Percentiles rank a stretch among this genome's conserved stretches.
Evolutionary conservation across 108 stramenopile genomes (phyloP).

Genomic region (Schizochytrium sp.): DNA sequence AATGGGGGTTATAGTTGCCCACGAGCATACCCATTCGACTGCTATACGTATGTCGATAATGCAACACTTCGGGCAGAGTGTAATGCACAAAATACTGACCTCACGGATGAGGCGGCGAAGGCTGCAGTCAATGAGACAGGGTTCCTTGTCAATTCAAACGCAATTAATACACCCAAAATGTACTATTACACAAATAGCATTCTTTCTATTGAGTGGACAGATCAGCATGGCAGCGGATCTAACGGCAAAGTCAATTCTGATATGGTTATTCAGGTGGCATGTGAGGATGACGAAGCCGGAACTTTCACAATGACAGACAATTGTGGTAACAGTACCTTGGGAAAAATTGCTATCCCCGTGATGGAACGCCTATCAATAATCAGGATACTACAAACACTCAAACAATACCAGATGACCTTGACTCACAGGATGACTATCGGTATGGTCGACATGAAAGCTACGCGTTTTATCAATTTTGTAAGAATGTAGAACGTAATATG

Average conservation of each 20-base stretch:
- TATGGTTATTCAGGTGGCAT: slow-evolving; percentile 70
- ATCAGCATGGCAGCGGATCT: slow-evolving; percentile 72
- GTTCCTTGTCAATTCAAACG: neutral
- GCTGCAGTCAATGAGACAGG: neutral
- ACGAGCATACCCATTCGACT: slow-evolving; percentile 58
- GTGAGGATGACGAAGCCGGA: slow-evolving; percentile 64
- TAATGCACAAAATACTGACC: slow-evolving; percentile 43
- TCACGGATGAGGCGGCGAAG: slow-evolving; percentile 28
- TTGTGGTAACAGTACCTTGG: slow-evolving; percentile 9
- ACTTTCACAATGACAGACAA: slow-evolving; percentile 12
- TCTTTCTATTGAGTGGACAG: slow-evolving; percentile 70
- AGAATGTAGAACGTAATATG: slow-evolving; percentile 69
- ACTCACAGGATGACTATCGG: slow-evolving; percentile 59
- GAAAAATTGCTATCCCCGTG: slow-evolving; percentile 70
- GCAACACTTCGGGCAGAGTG: neutral
- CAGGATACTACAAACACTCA: slow-evolving; percentile 71
- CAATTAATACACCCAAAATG: slow-evolving; percentile 63
- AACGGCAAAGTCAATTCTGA: slow-evolving; percentile 69
- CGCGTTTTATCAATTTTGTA: slow-evolving; percentile 66
- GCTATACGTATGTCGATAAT: slow-evolving; percentile 36
- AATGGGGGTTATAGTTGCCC: slow-evolving; percentile 72
- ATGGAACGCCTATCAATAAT: slow-evolving; percentile 67
- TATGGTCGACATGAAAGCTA: slow-evolving; percentile 73
- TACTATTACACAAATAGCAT: slow-evolving; percentile 70
- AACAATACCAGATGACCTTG: slow-evolving; percentile 26